Conservation (phyloP, 192 early-diverging fungal genomes). For the Paraglomus occultum region DNA sequence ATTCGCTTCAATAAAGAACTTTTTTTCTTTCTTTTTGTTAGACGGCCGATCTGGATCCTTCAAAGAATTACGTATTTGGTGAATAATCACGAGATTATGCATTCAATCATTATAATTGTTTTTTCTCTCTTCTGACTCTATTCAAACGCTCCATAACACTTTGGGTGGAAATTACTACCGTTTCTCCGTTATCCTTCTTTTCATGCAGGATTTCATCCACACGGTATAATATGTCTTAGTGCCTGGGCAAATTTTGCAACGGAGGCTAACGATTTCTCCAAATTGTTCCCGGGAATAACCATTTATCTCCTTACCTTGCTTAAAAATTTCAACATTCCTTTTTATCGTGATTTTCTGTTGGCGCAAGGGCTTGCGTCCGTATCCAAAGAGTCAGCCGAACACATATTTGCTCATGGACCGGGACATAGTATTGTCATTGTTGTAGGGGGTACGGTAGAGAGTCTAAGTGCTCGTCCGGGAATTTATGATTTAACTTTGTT, state of each 20-base stretch:
- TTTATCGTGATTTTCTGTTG: slow-evolving; percentile 81
- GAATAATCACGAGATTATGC: not conserved
- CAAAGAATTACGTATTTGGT: slow-evolving; percentile 82
- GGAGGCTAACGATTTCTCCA: slow-evolving; percentile 71
- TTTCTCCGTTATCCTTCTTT: no score
- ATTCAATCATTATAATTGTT: no score
- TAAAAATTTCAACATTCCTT: slow-evolving; percentile 79
- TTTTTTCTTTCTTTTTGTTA: slow-evolving; percentile 9
- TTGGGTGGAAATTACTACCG: not conserved
- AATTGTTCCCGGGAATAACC: slow-evolving; percentile 75
- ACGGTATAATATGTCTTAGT: slow-evolving; percentile 80
- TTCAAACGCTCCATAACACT: not conserved
- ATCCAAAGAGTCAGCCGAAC: slow-evolving; percentile 65
- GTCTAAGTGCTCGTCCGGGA: slow-evolving; percentile 62
- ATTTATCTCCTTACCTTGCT: slow-evolving; percentile 76
- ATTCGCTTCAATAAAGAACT: not conserved
- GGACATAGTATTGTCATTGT: slow-evolving; percentile 76
- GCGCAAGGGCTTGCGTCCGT: slow-evolving; percentile 75
- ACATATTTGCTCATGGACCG: slow-evolving; percentile 64
- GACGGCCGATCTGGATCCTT: slow-evolving; percentile 79
- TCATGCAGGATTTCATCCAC: slow-evolving; percentile 65
- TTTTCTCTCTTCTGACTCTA: no score
- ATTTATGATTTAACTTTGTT: slow-evolving; percentile 66
- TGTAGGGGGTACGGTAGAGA: slow-evolving; percentile 86
- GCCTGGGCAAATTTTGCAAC: slow-evolving; percentile 79